phyloP scores from a whole-genome alignment of 2,329 filamentous ascomycete species.

The Ascomycota sp. region DNA sequence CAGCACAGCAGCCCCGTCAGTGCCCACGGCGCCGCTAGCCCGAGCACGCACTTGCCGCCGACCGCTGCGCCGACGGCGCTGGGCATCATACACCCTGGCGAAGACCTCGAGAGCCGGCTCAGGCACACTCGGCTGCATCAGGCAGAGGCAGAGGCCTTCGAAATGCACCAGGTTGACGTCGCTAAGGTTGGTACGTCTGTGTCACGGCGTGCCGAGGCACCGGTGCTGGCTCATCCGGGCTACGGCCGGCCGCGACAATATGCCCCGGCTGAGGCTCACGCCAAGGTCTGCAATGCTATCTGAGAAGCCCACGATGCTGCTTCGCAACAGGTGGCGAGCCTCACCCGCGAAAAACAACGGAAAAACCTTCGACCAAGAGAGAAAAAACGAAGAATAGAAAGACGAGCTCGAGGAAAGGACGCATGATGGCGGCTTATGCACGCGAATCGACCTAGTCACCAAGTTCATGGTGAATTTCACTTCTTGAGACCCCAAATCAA shows the following conservation, averaged over 20 bases:
- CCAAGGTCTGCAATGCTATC: conserved; percentile 1
- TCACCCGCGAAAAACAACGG: too few species aligned
- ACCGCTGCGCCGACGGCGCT: background rate
- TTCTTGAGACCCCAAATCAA: too few species aligned
- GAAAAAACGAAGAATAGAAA: too few species aligned
- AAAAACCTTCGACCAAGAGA: too few species aligned
- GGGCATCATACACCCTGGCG: background rate
- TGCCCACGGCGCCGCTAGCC: conserved; percentile 17
- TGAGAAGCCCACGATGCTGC: background rate
- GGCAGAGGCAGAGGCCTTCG: conserved; percentile 20
- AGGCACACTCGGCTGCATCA: too few species aligned
- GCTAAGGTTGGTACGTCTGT: conserved; percentile 7
- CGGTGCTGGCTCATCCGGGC: conserved; percentile 24
- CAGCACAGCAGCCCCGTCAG: conserved; percentile 38
- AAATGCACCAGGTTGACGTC: conserved; percentile 20
- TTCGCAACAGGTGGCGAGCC: too few species aligned
- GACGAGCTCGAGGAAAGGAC: too few species aligned
- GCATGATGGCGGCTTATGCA: too few species aligned
- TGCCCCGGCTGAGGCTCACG: conserved; percentile 2
- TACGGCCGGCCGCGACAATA: conserved; percentile 12
- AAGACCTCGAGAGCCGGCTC: conserved; percentile 6
- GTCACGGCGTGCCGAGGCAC: conserved; percentile 13
- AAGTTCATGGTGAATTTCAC: too few species aligned
- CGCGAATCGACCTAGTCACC: too few species aligned
- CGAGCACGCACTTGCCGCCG: conserved; percentile 6